Base-by-base conservation (phyloP, 257 asterid species). In the Fraxinus anomala region DNA sequence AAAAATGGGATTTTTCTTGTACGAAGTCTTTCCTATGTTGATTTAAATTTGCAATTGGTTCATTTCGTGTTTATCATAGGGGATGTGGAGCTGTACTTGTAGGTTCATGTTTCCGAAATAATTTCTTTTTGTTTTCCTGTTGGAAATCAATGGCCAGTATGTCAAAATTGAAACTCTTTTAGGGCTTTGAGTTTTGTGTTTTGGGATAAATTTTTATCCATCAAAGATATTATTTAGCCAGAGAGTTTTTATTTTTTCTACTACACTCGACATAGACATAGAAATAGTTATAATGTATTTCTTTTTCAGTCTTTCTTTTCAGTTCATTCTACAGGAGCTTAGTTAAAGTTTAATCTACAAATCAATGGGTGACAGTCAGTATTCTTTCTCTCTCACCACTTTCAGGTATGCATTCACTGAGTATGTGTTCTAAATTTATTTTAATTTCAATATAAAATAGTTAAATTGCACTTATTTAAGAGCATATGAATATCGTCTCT, bases 311-410 rank as follows among this genome's bases (percentile, higher is more conserved):
- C 68, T 80, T 39, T 7, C 36, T 71, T n/a, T 44, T 63, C 75
- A 37, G 54, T 61, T 76, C 37, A 42, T 66, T 81, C 36, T 54
- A 70, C 76, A n/a, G 74, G 77, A 42, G 39, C 75, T n/a, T 33
- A 63, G 26, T 39, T 79, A 16, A 80, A 67, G 74, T 75, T 81
- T 12, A 71, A 44, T 31, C 76, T 44, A 74, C 61, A 79, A 80
- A 33, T 51, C 82, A 77, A 96, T 96, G 99, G 99, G 99, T 81
- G 99, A 96, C 72, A 96, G 99, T 80, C 99, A 96, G 86, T 96
- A 96, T 84, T 96, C 99, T 65, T 96, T 96, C 89, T 96, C 99
- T 14, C 97, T 96, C 80, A 96, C 99, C 71, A 96, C 99, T 67
- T 96, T 96, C 92, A 96, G 99, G 99, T 96, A 85, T 76, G 70